Base-by-base conservation (phyloP, 257 asterid genomes). In the Linderniella brevidens region DNA sequence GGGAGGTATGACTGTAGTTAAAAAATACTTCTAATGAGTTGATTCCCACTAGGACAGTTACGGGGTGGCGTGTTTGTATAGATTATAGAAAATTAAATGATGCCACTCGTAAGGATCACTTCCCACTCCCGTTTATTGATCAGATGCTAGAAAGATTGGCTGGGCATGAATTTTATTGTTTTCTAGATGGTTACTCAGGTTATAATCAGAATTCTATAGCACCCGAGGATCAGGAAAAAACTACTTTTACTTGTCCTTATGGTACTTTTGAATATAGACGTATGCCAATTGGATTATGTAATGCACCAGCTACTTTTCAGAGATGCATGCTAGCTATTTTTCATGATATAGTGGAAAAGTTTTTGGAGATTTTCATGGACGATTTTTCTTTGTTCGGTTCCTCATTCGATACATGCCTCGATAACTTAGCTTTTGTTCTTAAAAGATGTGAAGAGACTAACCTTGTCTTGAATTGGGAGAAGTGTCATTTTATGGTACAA, bases 1-100 rank as follows among this genome's bases (percentile, higher is more conserved):
- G 43, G 43, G 43, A 38, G 43, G 14, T 9, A 38, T 38, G 43
- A n/a, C 43, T 38, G 14, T 38, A n/a, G 43, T 38, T 38, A n/a
- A 38, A 38, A 38, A 38, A 11, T 38, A 9, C 1, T 38, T n/a
- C 12, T 9, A 38, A 9, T 38, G 43, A 38, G 14, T n/a, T 38
- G 8, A 38, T 38, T 38, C 43, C 8, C 43, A 9, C 43, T 38
- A 38, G 14, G 14, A 11, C 14, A 38, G 43, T 38, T n/a, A 38
- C 14, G 43, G 43, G 14, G 3, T 38, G 43, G 43, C 43, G 14
- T 3, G 43, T n/a, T 1, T 38, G 43, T 9, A 38, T 38, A 9
- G 43, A 38, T 8, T 25, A 25, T 25, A 25, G 32, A 25, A 25
- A 25, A 25, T 25, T 25, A 25, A 25, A 25, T 25, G 32, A 25